Conservation (phyloP, 2,329 filamentous ascomycete genomes). For the Cytospora piceicola region DNA sequence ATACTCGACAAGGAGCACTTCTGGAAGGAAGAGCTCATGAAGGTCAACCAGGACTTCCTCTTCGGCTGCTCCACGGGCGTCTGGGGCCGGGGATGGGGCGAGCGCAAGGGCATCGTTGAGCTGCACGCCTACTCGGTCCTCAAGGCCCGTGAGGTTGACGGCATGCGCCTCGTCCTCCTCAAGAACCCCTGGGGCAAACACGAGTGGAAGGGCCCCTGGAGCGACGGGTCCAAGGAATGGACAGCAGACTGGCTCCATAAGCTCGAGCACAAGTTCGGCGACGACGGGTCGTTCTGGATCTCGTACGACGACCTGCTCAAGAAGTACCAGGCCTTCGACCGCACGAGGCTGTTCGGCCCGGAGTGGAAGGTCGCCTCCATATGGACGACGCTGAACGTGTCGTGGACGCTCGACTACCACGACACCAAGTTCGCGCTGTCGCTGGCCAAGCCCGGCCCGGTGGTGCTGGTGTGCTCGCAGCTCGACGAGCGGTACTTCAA, state of each 20-base stretch:
- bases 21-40: slow-evolving; percentile 79
- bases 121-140: slow-evolving; percentile 65
- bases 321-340: slow-evolving; percentile 65
- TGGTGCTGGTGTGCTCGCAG: slow-evolving; percentile 64
- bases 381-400: slow-evolving; percentile 65
- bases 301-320: slow-evolving; percentile 64
- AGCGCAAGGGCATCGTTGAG: slow-evolving; percentile 61
- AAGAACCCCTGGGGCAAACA: slow-evolving; percentile 65
- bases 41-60: slow-evolving; percentile 79
- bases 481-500: slow-evolving; percentile 66
- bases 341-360: slow-evolving; percentile 63
- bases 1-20: slow-evolving; percentile 80
- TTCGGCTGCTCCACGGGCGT: slow-evolving; percentile 72
- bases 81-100: slow-evolving; percentile 64
- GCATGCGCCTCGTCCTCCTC: slow-evolving; percentile 54
- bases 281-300: slow-evolving; percentile 68
- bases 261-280: slow-evolving; percentile 62
- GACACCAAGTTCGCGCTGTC: slow-evolving; percentile 63
- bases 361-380: slow-evolving; percentile 62
- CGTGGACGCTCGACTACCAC: slow-evolving; percentile 65
- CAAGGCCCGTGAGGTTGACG: slow-evolving; percentile 54
- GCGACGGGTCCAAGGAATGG: slow-evolving; percentile 53
- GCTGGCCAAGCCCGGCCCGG: slow-evolving; percentile 58
- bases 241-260: slow-evolving; percentile 61
- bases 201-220: slow-evolving; percentile 65